A percentile compares a stretch with the other conserved stretches of the same genome.
phyloP scores from a whole-genome alignment of 2,329 filamentous ascomycete species.

The Fusarium tanahbumbuense region DNA sequence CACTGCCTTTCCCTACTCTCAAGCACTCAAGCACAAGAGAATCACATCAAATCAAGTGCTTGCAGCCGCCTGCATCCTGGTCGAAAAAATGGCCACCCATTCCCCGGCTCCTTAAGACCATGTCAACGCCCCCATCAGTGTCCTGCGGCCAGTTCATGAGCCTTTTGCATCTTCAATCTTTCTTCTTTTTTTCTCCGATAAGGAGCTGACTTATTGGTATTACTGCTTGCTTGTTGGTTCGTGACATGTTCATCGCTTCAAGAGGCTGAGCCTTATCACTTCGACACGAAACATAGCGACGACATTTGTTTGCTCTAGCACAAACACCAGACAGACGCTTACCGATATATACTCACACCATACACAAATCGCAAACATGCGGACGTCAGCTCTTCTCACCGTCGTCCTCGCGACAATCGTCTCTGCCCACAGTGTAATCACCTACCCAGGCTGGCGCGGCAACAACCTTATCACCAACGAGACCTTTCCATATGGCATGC shows the following conservation, averaged over 20 bases:
- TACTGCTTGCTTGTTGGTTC: conserved; percentile 6
- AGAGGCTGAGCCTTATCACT: conserved; percentile 36
- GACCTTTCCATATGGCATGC: conserved; percentile 88
- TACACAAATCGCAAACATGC: conserved; percentile 54
- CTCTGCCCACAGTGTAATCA: conserved; percentile 82
- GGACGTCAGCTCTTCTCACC: conserved; percentile 56
- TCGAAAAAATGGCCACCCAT: conserved; percentile 33
- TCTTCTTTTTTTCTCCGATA: conserved; percentile 23
- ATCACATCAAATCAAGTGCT: conserved; percentile 23
- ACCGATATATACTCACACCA: background rate
- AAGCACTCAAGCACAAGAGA: background rate
- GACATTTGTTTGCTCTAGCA: conserved; percentile 5
- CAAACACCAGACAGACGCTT: background rate
- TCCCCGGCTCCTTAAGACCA: conserved; percentile 44
- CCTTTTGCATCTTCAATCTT: conserved; percentile 11
- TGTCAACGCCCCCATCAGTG: conserved; percentile 34
- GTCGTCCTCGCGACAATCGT: conserved; percentile 62
- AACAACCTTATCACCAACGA: conserved; percentile 85
- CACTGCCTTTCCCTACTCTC: background rate
- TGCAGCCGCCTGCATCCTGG: conserved; percentile 21
- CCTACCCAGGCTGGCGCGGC: conserved; percentile 87
- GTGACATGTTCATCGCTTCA: conserved; percentile 27
- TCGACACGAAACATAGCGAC: conserved; percentile 8
- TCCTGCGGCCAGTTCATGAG: conserved; percentile 37
- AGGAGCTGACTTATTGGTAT: background rate